Conservation (phyloP, 352 stramenopile genomes). For the Phytophthora podocarpi region DNA sequence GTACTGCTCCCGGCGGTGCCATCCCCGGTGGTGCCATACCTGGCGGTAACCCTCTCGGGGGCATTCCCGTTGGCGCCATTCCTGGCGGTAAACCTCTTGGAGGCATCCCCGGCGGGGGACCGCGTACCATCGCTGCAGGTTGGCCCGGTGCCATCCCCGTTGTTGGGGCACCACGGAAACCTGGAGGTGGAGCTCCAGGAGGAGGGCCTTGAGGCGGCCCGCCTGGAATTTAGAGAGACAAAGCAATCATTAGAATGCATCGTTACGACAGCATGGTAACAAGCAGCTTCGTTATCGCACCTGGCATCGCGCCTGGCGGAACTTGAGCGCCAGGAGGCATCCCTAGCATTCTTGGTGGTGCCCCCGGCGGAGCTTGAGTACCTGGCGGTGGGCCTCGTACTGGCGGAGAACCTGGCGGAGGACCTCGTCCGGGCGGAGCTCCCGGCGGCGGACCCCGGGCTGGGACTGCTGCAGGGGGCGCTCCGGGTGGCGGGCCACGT, state of each 20-base stretch:
- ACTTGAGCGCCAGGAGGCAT: too few relatives aligned
- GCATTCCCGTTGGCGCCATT: slow-evolving; percentile 51
- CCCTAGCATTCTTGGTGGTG: slow-evolving; percentile 14
- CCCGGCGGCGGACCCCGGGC: slow-evolving; percentile 34
- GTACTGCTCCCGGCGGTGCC: slow-evolving; percentile 17
- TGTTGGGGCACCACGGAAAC: slow-evolving; percentile 6
- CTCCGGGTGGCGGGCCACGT: slow-evolving; percentile 12
- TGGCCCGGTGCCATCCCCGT: slow-evolving; percentile 4
- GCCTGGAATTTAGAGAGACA: too few relatives aligned
- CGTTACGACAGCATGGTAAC: too few relatives aligned
- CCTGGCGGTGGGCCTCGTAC: slow-evolving; percentile 30
- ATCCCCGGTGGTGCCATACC: slow-evolving; percentile 27
- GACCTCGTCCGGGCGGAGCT: slow-evolving; percentile 23
- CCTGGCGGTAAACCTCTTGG: slow-evolving; percentile 40
- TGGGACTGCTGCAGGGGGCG: slow-evolving; percentile 12
- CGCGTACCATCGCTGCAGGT: slow-evolving; percentile 22
- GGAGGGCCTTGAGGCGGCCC: slow-evolving; percentile 23
- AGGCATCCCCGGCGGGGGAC: too few relatives aligned
- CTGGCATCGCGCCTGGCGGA: slow-evolving; percentile 14
- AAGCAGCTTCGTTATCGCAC: slow-evolving; percentile 1
- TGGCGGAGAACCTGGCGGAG: slow-evolving; percentile 31
- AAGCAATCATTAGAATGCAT: too few relatives aligned
- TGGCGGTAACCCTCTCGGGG: slow-evolving; percentile 33
- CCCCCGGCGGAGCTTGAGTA: too few relatives aligned
- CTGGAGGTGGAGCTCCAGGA: slow-evolving; percentile 10